Evolutionary conservation across 345 rosid genomes (phyloP).

Genomic region (Moricandia moricandioides): DNA sequence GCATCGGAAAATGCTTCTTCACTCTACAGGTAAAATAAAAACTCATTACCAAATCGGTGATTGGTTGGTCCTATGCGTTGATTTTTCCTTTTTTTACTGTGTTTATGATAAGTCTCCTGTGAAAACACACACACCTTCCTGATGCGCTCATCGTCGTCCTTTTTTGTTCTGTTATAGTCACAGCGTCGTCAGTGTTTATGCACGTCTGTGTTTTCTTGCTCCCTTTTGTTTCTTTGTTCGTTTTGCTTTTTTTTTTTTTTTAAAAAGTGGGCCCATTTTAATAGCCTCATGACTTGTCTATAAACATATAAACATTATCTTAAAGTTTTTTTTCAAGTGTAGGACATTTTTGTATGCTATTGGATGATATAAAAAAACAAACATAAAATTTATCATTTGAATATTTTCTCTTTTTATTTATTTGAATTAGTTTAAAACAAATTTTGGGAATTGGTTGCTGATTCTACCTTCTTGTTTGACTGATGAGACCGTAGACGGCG

Average conservation of each 20-base stretch:
- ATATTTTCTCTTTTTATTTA: background rate
- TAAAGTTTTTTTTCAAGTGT: background rate
- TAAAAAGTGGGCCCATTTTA: conserved; percentile 24
- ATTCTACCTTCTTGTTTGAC: background rate
- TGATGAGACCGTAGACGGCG: background rate
- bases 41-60: conserved; percentile 15
- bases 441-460: background rate
- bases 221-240: conserved; percentile 37
- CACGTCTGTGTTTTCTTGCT: conserved; percentile 41
- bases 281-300: conserved; percentile 9
- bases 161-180: conserved; percentile 7
- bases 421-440: background rate
- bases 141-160: conserved; percentile 33
- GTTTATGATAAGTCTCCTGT: conserved; percentile 20
- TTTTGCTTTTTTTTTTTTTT: background rate
- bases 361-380: background rate
- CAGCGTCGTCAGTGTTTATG: conserved; percentile 41
- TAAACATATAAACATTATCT: conserved; percentile 8
- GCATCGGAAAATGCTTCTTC: conserved; percentile 58
- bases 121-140: conserved; percentile 18
- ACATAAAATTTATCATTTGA: background rate
- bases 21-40: conserved; percentile 33
- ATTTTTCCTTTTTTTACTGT: background rate
- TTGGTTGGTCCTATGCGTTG: conserved; percentile 1
- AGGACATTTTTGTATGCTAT: background rate